Percentiles rank a stretch among this genome's conserved stretches.
phyloP scores from a whole-genome alignment of 2,329 filamentous ascomycete species.

The Penicillium fuscoglaucum region DNA sequence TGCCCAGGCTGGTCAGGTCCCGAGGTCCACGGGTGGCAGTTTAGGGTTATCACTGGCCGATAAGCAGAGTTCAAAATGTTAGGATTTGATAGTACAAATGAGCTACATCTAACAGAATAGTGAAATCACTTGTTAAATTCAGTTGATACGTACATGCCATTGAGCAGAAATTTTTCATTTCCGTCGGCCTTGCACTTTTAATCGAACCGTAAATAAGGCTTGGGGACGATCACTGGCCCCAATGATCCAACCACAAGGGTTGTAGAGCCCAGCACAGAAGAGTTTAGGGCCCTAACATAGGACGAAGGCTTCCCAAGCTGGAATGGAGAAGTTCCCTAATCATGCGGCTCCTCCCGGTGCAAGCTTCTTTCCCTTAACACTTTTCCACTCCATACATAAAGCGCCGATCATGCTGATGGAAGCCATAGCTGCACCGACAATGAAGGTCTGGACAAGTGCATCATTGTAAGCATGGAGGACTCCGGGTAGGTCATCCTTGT shows the following conservation, averaged over 20 bases:
- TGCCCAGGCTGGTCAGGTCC: background rate
- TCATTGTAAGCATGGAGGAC: conserved; percentile 2
- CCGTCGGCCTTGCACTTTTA: no score
- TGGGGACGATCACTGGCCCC: no score
- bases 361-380: conserved; percentile 7
- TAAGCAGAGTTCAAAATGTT: background rate
- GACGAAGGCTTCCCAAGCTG: background rate
- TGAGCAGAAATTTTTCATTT: no score
- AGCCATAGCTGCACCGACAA: background rate
- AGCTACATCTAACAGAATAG: background rate
- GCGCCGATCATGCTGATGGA: background rate
- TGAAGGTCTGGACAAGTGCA: background rate
- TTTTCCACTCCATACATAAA: conserved; percentile 7
- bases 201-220: no score
- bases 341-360: background rate
- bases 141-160: background rate
- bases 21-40: conserved; percentile 3
- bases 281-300: background rate
- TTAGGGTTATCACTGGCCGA: conserved; percentile 2
- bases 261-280: background rate
- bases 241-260: no score
- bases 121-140: no score
- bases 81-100: background rate
- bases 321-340: background rate
- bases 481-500: background rate